phyloP scores from a whole-genome alignment of 768 basidiomycete species.

The Amanita thiersii region DNA sequence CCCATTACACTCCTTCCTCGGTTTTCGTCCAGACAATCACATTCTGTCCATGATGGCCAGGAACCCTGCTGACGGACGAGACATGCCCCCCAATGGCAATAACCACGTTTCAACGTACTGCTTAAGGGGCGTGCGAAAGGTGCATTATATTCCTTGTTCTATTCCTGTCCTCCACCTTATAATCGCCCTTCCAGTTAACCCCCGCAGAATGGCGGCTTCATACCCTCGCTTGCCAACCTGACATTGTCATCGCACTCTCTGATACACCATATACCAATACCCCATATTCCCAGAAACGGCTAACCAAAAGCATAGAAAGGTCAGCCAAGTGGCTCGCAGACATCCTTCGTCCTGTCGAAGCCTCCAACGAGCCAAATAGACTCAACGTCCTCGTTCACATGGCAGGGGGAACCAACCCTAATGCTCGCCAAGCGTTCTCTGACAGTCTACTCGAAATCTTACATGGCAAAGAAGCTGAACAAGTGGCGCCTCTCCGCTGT shows the following conservation, averaged over 20 bases:
- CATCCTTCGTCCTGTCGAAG: conserved; percentile 24
- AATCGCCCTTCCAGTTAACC: conserved; percentile 33
- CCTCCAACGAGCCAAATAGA: background rate
- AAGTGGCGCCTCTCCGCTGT: conserved; percentile 38
- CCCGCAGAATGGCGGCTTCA: conserved; percentile 49
- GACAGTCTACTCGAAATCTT: conserved; percentile 47
- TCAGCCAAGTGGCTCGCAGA: conserved; percentile 55
- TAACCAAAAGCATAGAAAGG: conserved; percentile 69
- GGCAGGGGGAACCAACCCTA: conserved; percentile 46
- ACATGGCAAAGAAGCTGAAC: conserved; percentile 45
- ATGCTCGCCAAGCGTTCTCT: conserved; percentile 61
- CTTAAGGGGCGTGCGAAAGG: conserved; percentile 67
- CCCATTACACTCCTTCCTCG: conserved; percentile 62
- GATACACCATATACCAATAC: conserved; percentile 61
- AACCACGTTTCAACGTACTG: conserved; percentile 46
- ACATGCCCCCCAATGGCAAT: conserved; percentile 70
- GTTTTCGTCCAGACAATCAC: conserved; percentile 38
- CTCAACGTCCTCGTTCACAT: conserved; percentile 53
- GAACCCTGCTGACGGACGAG: conserved; percentile 54
- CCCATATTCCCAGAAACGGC: conserved; percentile 70
- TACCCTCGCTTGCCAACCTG: conserved; percentile 47
- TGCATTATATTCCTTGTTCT: conserved; percentile 17
- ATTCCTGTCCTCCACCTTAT: background rate
- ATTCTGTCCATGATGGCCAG: conserved; percentile 54
- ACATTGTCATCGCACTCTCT: conserved; percentile 62